Percentiles rank a stretch among this genome's conserved stretches.
Conservation (phyloP, 305 asterid genomes). For the Fraxinus floribunda region DNA sequence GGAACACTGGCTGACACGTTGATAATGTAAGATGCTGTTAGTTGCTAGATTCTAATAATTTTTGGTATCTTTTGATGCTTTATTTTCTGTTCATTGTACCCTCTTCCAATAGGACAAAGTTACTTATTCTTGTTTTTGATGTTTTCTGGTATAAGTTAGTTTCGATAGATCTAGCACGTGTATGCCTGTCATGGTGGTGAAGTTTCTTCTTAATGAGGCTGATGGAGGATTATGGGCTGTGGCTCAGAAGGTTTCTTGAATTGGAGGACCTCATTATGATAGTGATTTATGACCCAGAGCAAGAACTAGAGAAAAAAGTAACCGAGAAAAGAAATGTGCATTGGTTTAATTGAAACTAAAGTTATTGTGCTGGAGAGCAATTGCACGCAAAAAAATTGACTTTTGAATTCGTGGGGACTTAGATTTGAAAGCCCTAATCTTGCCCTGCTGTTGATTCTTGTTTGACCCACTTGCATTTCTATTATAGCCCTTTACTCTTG, state of each 20-base stretch:
- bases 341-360: background rate
- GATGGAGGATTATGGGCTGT: background rate
- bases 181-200: background rate
- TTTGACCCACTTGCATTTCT: background rate
- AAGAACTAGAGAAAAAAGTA: background rate
- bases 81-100: background rate
- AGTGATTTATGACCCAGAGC: background rate
- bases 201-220: background rate
- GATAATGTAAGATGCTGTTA: background rate
- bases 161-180: background rate
- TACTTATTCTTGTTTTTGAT: background rate
- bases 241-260: background rate
- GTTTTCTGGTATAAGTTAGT: background rate
- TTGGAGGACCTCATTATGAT: background rate
- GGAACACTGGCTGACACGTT: background rate
- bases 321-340: background rate
- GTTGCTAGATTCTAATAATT: background rate
- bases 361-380: background rate
- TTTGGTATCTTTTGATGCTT: background rate
- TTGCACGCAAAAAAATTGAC: background rate
- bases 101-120: background rate
- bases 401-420: background rate
- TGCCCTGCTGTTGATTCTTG: background rate
- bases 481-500: background rate
- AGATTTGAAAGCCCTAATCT: background rate